Base-by-base conservation (phyloP, 208 protist species). In the Wallacemonas rigidus region DNA sequence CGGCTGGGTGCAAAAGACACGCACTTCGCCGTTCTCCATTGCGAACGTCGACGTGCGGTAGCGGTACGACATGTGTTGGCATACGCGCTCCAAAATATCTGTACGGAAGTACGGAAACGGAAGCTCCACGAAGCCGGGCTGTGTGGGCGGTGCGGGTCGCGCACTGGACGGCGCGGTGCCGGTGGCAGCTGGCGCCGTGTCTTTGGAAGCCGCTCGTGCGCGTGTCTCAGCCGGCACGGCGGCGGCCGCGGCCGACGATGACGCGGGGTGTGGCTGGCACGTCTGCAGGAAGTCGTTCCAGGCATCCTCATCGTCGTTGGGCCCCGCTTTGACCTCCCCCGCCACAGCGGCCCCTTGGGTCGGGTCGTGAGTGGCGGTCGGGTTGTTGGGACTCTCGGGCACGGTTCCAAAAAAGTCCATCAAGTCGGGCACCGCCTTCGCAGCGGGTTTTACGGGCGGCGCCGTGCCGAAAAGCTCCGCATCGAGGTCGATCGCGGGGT, bases 61-160 rank as follows among this genome's bases (percentile, higher is more conserved):
- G 62, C 83, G 83, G 58, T 92, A 93, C 15, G 82, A 85, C 88
- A 95, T 95, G 79, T 95, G 90, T n/a, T 68, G 72, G 69, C 86
- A 91, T 44, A 92, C 79, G 14, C 80, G 81, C 71, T 86, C 72
- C 3, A 95, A 61, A 45, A 93, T 79, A 17, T 86, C 81, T 7
- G 85, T 80, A 1, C 76, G 83, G 44, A 91, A 86, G 74, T 92
- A 91, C 12, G 87, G 87, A 80, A 95, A 91, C 3, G 83, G 86
- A 0, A 95, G 53, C 74, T 92, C 87, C 15, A 94, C 67, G 2
- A 63, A 67, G 3, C 43, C 50, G 35, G 65, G 65, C 12, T 36
- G 60, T 15, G 56, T 7, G 15, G 60, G 60, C 41, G 57, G 36
- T 8, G 38, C 15, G 9, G 55, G 55, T 17, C 26, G 26, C 26